Evolutionary conservation across 116 monocot genomes (phyloP).

Genomic region (Phalaenopsis hybrid): DNA sequence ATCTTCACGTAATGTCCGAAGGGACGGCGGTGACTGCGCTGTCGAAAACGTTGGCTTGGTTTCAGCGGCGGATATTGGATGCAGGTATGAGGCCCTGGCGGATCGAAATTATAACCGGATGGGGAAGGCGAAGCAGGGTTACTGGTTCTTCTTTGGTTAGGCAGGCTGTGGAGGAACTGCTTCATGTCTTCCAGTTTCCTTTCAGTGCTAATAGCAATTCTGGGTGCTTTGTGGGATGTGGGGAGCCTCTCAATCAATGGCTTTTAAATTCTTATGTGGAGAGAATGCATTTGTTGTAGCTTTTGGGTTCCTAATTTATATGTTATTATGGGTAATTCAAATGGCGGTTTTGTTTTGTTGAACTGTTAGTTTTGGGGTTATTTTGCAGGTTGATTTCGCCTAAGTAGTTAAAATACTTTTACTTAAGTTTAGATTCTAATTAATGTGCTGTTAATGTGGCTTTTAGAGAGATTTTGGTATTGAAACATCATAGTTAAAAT

Average conservation of each 20-base stretch:
- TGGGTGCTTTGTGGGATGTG: constrained; percentile 88
- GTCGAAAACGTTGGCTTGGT: constrained; percentile 84
- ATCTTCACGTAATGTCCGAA: constrained; percentile 97
- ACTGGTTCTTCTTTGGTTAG: constrained; percentile 83
- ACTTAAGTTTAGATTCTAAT: too few relatives aligned
- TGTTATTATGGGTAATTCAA: background rate
- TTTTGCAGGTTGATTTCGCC: too few relatives aligned
- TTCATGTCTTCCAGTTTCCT: constrained; percentile 63
- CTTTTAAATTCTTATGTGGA: constrained; percentile 77
- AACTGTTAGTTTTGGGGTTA: background rate
- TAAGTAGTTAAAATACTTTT: too few relatives aligned
- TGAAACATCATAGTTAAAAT: too few relatives aligned
- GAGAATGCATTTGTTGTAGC: constrained; percentile 87
- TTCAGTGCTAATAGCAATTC: constrained; percentile 61
- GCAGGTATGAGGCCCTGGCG: constrained; percentile 43
- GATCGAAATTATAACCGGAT: constrained; percentile 91
- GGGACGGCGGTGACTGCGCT: constrained; percentile 86
- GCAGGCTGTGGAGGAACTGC: constrained; percentile 67
- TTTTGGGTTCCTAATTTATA: background rate
- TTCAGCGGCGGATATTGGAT: constrained; percentile 42
- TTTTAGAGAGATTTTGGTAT: too few relatives aligned
- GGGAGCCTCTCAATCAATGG: constrained; percentile 76
- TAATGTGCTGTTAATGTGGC: too few relatives aligned
- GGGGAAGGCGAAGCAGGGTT: constrained; percentile 87
- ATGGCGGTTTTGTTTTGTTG: background rate